Conservation (phyloP, 768 basidiomycete species). For the Rhodotorula kratochvilovae region DNA sequence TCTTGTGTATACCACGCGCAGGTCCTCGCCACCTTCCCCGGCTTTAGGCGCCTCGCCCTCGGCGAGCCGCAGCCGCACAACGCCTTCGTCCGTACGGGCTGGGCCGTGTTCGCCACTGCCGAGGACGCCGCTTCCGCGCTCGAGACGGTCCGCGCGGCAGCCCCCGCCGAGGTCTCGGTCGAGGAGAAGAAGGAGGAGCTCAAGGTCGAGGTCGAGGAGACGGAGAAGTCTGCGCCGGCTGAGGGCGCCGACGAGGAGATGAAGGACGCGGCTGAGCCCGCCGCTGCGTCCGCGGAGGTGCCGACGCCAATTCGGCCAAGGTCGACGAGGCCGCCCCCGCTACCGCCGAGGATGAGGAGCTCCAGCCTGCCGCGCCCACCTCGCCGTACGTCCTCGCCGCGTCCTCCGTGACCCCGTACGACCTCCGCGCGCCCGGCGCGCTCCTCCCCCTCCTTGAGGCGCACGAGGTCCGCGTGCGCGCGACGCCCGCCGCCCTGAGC, state of each 20-base stretch:
- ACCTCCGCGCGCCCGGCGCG: slow-evolving; percentile 9
- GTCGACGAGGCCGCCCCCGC: not conserved
- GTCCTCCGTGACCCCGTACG: slow-evolving; percentile 50
- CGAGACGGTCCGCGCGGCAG: not conserved
- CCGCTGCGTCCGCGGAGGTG: too few relatives aligned
- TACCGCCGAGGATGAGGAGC: not conserved
- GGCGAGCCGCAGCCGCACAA: not conserved
- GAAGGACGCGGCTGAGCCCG: not conserved
- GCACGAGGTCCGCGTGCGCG: slow-evolving; percentile 70
- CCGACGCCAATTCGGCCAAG: too few relatives aligned
- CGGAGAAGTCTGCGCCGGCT: not conserved
- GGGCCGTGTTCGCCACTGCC: slow-evolving; percentile 11
- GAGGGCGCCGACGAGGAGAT: not conserved
- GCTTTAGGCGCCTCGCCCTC: slow-evolving; percentile 18
- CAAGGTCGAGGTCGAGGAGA: slow-evolving; percentile 9
- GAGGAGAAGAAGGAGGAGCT: not conserved
- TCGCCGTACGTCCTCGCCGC: not conserved
- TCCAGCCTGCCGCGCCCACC: not conserved
- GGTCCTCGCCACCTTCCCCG: slow-evolving; percentile 17
- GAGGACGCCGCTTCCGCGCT: slow-evolving; percentile 10
- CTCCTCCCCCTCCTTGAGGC: slow-evolving; percentile 55
- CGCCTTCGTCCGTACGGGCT: slow-evolving; percentile 5
- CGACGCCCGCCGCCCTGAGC: slow-evolving; percentile 75
- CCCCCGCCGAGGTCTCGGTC: too few relatives aligned
- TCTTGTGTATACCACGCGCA: not conserved